Evolutionary conservation across 106 monocot species (phyloP).

Genomic region (Iris macrosiphon): DNA sequence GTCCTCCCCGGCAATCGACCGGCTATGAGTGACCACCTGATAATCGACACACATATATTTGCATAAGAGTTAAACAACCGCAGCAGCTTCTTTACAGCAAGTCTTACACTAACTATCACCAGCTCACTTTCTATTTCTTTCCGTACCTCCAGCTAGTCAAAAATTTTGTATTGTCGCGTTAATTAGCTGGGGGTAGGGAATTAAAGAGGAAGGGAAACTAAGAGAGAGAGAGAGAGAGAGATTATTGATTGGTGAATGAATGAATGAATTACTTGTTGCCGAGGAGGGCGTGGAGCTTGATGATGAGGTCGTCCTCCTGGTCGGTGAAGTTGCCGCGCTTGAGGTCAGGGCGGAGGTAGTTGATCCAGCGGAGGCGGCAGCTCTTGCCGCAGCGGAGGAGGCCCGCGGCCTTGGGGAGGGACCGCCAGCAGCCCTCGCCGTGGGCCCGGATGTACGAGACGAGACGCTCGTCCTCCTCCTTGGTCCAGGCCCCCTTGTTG

Average conservation of each 20-base stretch:
- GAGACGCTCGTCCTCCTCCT: conserved; percentile 48
- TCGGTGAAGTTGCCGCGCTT: conserved; percentile 59
- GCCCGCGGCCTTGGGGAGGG: conserved; percentile 50
- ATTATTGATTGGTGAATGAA: too few species aligned
- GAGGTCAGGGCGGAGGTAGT: conserved; percentile 52
- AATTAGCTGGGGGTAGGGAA: too few species aligned
- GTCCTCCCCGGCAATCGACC: conserved; percentile 63
- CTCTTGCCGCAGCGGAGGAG: conserved; percentile 34
- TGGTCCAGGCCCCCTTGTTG: conserved; percentile 51
- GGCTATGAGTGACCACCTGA: conserved; percentile 85
- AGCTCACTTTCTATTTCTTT: too few species aligned
- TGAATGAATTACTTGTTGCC: conserved; percentile 54
- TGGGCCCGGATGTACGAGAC: conserved; percentile 26
- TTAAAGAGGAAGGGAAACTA: too few species aligned
- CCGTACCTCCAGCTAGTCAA: too few species aligned
- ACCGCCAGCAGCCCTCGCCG: conserved; percentile 54
- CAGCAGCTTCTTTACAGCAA: too few species aligned
- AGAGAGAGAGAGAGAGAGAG: too few species aligned
- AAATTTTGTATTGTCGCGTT: too few species aligned
- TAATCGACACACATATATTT: too few species aligned
- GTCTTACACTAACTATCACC: too few species aligned
- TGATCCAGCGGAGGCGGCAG: conserved; percentile 46
- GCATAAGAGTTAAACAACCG: too few species aligned
- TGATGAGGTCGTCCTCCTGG: conserved; percentile 59
- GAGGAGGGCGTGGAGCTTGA: conserved; percentile 49